These are phyloP conservation scores for Daucus carota DNA, from an alignment of 129 eudicot genomes.

Conservation along the genomic window DH1_v3.0 NC_030385.2:1427001-1427500, in stretches of 20 bases:
- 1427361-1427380: background rate
- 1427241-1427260: constrained; percentile 30
- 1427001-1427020: constrained; percentile 7
- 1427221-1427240: constrained; percentile 25
- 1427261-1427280: constrained; percentile 37
- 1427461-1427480: background rate
- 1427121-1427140: too few relatives aligned
- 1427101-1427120: background rate
- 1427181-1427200: constrained; percentile 74
- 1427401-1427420: background rate
- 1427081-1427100: background rate
- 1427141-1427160: background rate
- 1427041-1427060: constrained; percentile 9
- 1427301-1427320: constrained; percentile 38
- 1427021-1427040: background rate
- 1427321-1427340: constrained; percentile 23
- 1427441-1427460: background rate
- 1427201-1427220: constrained; percentile 20
- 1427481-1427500: background rate
- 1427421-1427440: background rate
- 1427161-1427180: constrained; percentile 72
- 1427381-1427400: background rate
- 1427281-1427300: constrained; percentile 12
- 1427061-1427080: background rate
- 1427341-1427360: background rate